Conservation (phyloP, 2,329 filamentous ascomycete genomes). For the Ophiostoma quercus region DNA sequence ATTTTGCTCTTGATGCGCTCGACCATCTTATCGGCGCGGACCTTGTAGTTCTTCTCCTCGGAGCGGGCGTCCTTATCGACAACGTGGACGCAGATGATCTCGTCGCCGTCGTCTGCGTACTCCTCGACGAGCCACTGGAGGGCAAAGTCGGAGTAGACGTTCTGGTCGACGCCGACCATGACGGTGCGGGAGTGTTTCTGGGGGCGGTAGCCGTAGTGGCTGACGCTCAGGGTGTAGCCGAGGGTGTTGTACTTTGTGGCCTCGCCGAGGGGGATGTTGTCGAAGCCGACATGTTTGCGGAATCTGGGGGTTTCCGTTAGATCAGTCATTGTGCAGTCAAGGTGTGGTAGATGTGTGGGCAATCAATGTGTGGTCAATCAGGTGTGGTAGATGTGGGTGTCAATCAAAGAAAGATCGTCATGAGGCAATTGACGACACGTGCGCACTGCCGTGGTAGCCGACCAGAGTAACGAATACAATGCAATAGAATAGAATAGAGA, state of each 20-base stretch:
- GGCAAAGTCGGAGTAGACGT: conserved; percentile 87
- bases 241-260: conserved; percentile 54
- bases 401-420: too few species aligned
- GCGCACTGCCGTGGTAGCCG: too few species aligned
- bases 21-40: conserved; percentile 70
- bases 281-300: conserved; percentile 55
- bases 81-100: conserved; percentile 84
- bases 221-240: conserved; percentile 76
- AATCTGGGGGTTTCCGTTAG: conserved; percentile 41
- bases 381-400: too few species aligned
- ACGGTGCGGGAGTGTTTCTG: conserved; percentile 79
- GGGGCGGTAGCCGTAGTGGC: conserved; percentile 79
- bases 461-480: too few species aligned
- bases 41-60: conserved; percentile 65
- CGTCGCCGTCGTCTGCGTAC: conserved; percentile 86
- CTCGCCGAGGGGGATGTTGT: conserved; percentile 55
- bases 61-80: conserved; percentile 74
- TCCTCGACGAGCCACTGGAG: conserved; percentile 90
- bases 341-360: too few species aligned
- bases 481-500: too few species aligned
- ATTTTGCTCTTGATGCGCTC: conserved; percentile 75
- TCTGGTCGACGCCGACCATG: conserved; percentile 84
- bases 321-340: not conserved
- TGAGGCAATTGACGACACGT: too few species aligned
- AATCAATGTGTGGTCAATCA: too few species aligned